phyloP scores from a whole-genome alignment of 139 green algal species.

The Diplosphaera chodatii region DNA sequence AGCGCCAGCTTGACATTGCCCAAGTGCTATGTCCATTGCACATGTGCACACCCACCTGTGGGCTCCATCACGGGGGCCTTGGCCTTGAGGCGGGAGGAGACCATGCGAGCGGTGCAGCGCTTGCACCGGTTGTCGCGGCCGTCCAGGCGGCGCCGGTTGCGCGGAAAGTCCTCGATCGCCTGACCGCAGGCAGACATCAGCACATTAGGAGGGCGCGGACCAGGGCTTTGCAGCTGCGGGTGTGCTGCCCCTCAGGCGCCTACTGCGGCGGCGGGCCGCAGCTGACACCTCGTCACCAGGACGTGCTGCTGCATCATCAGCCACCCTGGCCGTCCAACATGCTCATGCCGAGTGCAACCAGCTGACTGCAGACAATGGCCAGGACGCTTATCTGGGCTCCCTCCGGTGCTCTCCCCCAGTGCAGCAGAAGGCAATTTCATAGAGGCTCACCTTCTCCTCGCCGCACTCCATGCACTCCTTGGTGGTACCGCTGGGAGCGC shows the following conservation, averaged over 20 bases:
- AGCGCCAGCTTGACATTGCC: neutral
- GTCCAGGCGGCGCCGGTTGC: neutral
- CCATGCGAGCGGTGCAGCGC: neutral
- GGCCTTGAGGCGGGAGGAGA: neutral
- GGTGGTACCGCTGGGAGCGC: neutral
- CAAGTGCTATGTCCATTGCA: no score
- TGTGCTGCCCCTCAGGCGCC: no score
- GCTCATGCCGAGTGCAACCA: no score
- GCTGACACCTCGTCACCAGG: no score
- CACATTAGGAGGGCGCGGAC: neutral
- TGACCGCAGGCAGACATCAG: neutral
- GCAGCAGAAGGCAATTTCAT: no score
- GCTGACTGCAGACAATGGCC: no score
- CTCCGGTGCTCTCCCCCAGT: no score
- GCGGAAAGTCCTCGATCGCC: neutral
- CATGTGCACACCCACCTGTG: neutral
- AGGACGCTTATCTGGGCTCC: no score
- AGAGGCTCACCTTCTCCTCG: neutral
- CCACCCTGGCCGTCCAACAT: no score
- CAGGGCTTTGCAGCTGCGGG: no score
- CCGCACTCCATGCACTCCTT: neutral
- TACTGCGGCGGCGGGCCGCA: no score
- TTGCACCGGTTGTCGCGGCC: neutral
- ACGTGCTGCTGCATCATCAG: no score
- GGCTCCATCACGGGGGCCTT: neutral